Evolutionary conservation across 225 moss, liverwort and hornwort genomes (phyloP), one percentile per base, ranked within the genome.

Genomic region (Straminergon stramineum): DNA sequence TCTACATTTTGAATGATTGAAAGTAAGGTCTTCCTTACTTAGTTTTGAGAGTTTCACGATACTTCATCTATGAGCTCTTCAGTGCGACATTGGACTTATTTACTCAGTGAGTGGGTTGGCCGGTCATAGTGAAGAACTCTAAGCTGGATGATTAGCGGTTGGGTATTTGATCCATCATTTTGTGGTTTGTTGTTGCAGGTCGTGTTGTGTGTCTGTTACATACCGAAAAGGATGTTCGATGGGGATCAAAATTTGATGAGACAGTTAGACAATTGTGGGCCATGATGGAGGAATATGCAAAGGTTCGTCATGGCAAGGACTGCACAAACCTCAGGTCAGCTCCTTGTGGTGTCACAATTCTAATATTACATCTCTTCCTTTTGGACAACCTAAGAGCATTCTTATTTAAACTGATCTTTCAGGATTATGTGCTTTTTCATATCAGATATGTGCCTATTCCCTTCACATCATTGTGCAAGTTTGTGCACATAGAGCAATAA

Each of bases 281-380:
- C 52, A 92, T 93, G 91, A 92, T 93, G 92, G 95, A 95, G 89
- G 93, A 95, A 34, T 92, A 92, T 85, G 66, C 89, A 64, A 85
- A 82, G 84, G 74, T 90, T 90, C 65, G 57, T 70, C 83, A 88
- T 82, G 91, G 85, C 84, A 89, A 91, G 90, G 93, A 93, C 70
- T 93, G 92, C 85, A 93, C 91, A 87, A 92, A 92, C 65, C 91
- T 95, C 20, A 91, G 93, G 95, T 95, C 37, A 81, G 85, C 51
- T 85, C 83, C 67, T 88, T 86, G 35, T 52, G 63, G 52, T 84
- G 60, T 74, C 37, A 31, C 18, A 60, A 61, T 83, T 83, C 39
- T 65, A 45, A 75, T 78, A 73, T 26, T 53, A 26, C 63, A 28
- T 87, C 62, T 68, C 67, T 52, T 80, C 22, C 55, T 51, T 62